Evolutionary conservation across 495 filamentous ascomycete species (phyloP), one percentile per base, ranked within the genome.

Genomic region (Penicillium lividum): DNA sequence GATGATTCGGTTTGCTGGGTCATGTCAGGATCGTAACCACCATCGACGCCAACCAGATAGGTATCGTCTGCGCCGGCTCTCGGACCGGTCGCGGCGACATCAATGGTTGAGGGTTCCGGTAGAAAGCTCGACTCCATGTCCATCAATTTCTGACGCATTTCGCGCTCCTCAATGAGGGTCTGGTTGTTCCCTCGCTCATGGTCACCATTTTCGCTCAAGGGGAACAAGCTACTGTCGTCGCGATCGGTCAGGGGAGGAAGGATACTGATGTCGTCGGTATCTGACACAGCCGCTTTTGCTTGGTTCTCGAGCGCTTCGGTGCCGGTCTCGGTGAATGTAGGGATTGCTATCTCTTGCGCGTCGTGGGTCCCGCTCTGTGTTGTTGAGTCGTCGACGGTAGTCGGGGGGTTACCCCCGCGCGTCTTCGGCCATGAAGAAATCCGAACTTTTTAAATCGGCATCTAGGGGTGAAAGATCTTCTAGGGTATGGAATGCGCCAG

Each of bases 81-180:
- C 0, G 50, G 63, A 30, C 69, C 66, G 11, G 59, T 48, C 27
- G 64, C 51, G 36, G 70, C 69, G 49, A 77, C 64, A 36, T 79
- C 72, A 29, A 80, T 75, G 1, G 77, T 78, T 1, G 80, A 83
- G 3, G 78, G 68, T 29, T 80, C 78, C 0, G 80, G 80, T 40
- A 92, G 52, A 61, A 96, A 95, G 66, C 90, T 95, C 7, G 91
- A 95, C 68, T 97, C 92, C 57, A 94, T 84, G 66, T 96, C 92
- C 76, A 90, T 87, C 56, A 96, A 68, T 68, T 89, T 88, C 54
- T 77, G 78, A 51, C 80, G 78, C 84, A 90, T 89, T 60, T 87
- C 85, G 33, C 73, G 77, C 68, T 90, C 87, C 64, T 87, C 82
- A 44, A 88, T 66, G 9, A 78, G 66, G 1, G 80, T 82, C 57